These are phyloP conservation scores for Acer yangbiense DNA, from an alignment of 345 rosid species.

Conservation along the genomic window DNA sequence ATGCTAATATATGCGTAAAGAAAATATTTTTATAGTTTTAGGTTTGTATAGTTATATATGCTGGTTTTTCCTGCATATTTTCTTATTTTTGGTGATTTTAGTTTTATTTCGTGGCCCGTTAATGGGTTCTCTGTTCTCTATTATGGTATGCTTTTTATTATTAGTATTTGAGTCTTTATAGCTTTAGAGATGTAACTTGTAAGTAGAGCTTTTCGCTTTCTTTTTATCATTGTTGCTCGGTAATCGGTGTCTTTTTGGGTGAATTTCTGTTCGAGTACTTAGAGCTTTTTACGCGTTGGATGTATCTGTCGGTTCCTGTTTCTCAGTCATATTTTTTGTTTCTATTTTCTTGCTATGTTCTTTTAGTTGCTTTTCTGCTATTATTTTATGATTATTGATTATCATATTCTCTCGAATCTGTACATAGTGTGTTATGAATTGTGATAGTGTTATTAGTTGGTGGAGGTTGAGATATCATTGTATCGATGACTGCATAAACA, in stretches of 20 bases:
- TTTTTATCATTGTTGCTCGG: background rate
- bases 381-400: background rate
- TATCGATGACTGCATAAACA: background rate
- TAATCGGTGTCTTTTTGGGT: background rate
- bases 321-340: background rate
- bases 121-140: conserved; percentile 1
- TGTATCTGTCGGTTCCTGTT: background rate
- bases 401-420: background rate
- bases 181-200: too few species aligned
- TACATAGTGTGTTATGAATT: too few species aligned
- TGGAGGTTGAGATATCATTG: background rate
- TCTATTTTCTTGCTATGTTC: background rate
- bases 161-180: background rate
- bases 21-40: background rate
- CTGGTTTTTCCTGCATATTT: background rate
- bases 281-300: background rate
- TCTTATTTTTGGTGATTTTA: background rate
- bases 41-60: background rate
- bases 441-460: background rate
- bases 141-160: background rate
- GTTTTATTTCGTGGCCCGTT: background rate
- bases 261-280: background rate
- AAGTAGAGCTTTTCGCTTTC: background rate
- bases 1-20: background rate
- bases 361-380: conserved; percentile 3